Conservation (phyloP, 192 early-diverging fungal genomes). For the Backusella morwellensis region DNA sequence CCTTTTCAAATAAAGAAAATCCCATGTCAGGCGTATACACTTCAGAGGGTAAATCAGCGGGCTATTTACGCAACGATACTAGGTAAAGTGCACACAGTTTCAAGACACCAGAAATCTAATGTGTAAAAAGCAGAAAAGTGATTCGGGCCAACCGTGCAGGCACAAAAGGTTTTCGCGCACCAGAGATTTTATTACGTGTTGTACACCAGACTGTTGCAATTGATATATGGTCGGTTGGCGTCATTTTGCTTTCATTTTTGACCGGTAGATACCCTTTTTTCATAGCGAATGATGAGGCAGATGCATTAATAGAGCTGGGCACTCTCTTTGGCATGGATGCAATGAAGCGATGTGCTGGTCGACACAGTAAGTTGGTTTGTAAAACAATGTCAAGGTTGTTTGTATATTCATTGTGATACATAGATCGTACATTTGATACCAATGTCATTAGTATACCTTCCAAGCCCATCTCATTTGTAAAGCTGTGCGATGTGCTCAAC, state of each 20-base stretch:
- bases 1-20: constrained; percentile 1
- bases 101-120: not conserved
- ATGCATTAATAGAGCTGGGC: constrained; percentile 84
- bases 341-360: constrained; percentile 68
- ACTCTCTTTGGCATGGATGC: constrained; percentile 73
- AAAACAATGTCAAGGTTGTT: too few relatives aligned
- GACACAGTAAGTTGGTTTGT: constrained; percentile 47
- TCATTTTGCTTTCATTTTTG: constrained; percentile 78
- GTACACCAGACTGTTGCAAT: constrained; percentile 76
- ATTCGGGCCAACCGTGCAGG: constrained; percentile 84
- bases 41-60: constrained; percentile 18
- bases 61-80: constrained; percentile 51
- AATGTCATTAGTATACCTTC: constrained; percentile 46
- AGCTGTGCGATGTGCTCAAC: constrained; percentile 34
- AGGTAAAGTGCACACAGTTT: constrained; percentile 35
- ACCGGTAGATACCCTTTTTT: constrained; percentile 90
- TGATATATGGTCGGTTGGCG: constrained; percentile 93
- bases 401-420: not conserved
- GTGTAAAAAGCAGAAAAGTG: constrained; percentile 39
- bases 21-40: not conserved
- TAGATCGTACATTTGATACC: constrained; percentile 58
- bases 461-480: constrained; percentile 25
- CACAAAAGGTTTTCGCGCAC: constrained; percentile 91
- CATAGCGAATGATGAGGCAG: constrained; percentile 79
- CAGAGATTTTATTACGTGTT: constrained; percentile 87